phyloP scores from a whole-genome alignment of 768 basidiomycete genomes.

The Termitomyces sp. region DNA sequence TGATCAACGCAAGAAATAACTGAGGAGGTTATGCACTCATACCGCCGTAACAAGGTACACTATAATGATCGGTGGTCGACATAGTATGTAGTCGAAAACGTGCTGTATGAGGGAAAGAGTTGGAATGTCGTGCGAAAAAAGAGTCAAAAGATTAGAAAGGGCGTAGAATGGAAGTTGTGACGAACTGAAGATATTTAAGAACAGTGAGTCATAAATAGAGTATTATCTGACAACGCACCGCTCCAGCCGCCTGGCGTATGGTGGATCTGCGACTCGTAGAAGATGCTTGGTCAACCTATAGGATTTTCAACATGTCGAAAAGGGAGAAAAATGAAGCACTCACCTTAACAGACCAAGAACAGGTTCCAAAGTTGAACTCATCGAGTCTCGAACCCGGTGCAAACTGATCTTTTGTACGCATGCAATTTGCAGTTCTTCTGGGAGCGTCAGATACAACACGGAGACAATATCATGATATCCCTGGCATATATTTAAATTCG shows the following conservation, averaged over 20 bases:
- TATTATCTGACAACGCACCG: constrained; percentile 34
- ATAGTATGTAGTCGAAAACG: constrained; percentile 85
- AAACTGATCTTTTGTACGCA: constrained; percentile 72
- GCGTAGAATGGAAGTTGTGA: constrained; percentile 86
- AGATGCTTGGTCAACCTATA: constrained; percentile 70
- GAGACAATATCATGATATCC: constrained; percentile 93
- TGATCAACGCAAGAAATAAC: background rate
- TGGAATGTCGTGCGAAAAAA: constrained; percentile 91
- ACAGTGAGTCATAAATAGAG: background rate
- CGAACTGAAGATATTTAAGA: constrained; percentile 32
- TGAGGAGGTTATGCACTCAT: constrained; percentile 22
- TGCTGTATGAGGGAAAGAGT: constrained; percentile 87
- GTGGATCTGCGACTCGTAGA: constrained; percentile 63
- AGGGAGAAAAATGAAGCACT: constrained; percentile 3
- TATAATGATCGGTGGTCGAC: constrained; percentile 71
- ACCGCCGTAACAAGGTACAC: constrained; percentile 86
- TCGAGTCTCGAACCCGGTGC: constrained; percentile 79
- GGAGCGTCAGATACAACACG: constrained; percentile 73
- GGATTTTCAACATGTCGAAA: background rate
- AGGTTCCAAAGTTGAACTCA: constrained; percentile 81
- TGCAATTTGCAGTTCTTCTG: constrained; percentile 46
- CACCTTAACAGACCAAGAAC: constrained; percentile 76
- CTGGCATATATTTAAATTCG: constrained; percentile 27
- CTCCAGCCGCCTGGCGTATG: constrained; percentile 64
- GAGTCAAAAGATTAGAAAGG: constrained; percentile 82